Conservation (phyloP, 306 rosid species). For the Ochetophila trinervis region DNA sequence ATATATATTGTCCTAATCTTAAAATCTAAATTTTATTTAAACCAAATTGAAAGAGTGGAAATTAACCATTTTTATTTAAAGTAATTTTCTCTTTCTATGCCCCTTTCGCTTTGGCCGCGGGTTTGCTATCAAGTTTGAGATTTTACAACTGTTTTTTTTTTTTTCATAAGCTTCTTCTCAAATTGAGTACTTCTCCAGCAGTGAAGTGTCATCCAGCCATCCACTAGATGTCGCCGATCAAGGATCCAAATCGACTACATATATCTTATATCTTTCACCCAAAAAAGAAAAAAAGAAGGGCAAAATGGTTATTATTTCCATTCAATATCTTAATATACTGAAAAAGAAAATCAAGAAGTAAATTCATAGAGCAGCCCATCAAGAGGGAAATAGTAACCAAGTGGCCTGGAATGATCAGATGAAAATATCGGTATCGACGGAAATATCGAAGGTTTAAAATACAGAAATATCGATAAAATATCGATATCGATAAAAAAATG, state of each 20-base stretch:
- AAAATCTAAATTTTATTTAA: no score
- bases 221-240: constrained; percentile 87
- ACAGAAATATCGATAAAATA: no score
- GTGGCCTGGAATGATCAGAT: constrained; percentile 56
- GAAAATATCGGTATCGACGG: no score
- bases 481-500: no score
- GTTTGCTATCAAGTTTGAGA: no score
- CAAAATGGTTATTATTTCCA: background rate
- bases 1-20: no score
- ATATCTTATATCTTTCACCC: constrained; percentile 61
- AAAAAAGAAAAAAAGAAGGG: constrained; percentile 11
- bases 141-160: constrained; percentile 63
- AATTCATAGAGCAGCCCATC: constrained; percentile 52
- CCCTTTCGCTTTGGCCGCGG: no score
- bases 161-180: constrained; percentile 81
- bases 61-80: no score
- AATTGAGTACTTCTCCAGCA: constrained; percentile 77
- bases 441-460: no score
- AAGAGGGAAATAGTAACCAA: constrained; percentile 76
- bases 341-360: background rate
- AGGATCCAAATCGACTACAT: constrained; percentile 78
- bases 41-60: no score
- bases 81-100: no score
- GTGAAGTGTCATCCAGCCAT: constrained; percentile 92
- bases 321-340: background rate